Base-by-base conservation (phyloP, 2,329 filamentous ascomycete genomes). In the Fusarium kyushuense region DNA sequence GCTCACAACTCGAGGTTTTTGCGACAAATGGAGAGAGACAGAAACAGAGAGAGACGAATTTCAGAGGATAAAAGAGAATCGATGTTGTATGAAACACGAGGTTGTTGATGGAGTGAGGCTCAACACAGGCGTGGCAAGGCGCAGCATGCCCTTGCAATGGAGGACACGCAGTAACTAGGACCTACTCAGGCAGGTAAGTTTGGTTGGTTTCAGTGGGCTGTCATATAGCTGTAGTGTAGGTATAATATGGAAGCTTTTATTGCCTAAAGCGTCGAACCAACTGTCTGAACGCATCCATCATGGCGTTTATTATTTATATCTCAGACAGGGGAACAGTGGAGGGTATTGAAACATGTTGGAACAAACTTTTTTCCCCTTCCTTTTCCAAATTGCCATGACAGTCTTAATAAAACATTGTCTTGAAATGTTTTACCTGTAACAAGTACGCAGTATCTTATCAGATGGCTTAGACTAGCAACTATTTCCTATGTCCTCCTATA, bases 1-100 rank as follows among this genome's bases (percentile, higher is more conserved):
- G 69, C 61, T 63, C 63, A 54, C 57, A 57, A 52, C 67, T 65
- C 64, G 63, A 61, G 63, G 63, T 49, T 65, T 27, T 61, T 51
- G 30, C 19, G 45, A 25, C 19, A 30, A 17, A 16, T 41, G 14
- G 36, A 32, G 41, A 48, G 16, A 9, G 10, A 3, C 17, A 30
- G 7, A 16, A 41, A 41, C 8, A 42, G 43, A 25, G 9, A 19
- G 10, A 12, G 40, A 42, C 16, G 16, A 41, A 23, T 41, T 55
- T 10, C n/a, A n/a, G n/a, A 30, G 9, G 38, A 43, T 33, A 19
- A 51, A 57, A 38, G 13, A 29, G 23, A 13, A 27, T 19, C 32
- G 32, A 38, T n/a, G 23, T 38, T 42, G 27, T 27, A 29, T 30
- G 36, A 23, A 52, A 43, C 40, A 47, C 17, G 45, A 52, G 29